Evolutionary conservation across 139 green algal species (phyloP).

Genomic region (Edaphochlamys debaryana): DNA sequence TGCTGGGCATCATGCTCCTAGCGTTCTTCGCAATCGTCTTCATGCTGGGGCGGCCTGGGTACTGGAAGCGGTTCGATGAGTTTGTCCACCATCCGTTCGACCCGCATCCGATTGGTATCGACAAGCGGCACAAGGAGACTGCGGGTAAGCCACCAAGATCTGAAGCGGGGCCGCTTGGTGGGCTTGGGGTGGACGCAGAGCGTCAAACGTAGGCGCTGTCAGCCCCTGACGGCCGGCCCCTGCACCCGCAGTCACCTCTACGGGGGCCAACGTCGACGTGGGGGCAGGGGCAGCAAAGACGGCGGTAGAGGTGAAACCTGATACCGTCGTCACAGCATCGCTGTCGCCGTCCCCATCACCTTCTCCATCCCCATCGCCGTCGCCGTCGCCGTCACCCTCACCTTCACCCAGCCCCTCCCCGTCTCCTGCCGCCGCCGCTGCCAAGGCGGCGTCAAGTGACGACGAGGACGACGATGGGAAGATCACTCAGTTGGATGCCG

Average conservation of each 20-base stretch:
- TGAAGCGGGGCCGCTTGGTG: too few species aligned
- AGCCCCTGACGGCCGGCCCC: too few species aligned
- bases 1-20: conserved; percentile 43
- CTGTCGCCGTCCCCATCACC: too few species aligned
- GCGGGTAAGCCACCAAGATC: not conserved
- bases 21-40: conserved; percentile 48
- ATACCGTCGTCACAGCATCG: not conserved
- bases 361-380: too few species aligned
- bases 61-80: conserved; percentile 22
- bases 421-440: too few species aligned
- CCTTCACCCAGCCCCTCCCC: too few species aligned
- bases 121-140: conserved; percentile 27
- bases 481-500: conserved; percentile 33
- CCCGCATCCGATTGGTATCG: conserved; percentile 39
- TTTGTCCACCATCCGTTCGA: conserved; percentile 39
- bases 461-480: conserved; percentile 26
- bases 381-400: too few species aligned
- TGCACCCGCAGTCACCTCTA: too few species aligned
- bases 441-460: not conserved
- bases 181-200: too few species aligned
- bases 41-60: conserved; percentile 34
- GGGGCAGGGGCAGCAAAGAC: too few species aligned
- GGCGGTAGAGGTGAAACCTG: not conserved
- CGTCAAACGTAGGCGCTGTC: too few species aligned
- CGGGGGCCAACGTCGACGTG: too few species aligned